Evolutionary conservation across 2,329 filamentous ascomycete species (phyloP).

Genomic region (Cytospora schulzeri): DNA sequence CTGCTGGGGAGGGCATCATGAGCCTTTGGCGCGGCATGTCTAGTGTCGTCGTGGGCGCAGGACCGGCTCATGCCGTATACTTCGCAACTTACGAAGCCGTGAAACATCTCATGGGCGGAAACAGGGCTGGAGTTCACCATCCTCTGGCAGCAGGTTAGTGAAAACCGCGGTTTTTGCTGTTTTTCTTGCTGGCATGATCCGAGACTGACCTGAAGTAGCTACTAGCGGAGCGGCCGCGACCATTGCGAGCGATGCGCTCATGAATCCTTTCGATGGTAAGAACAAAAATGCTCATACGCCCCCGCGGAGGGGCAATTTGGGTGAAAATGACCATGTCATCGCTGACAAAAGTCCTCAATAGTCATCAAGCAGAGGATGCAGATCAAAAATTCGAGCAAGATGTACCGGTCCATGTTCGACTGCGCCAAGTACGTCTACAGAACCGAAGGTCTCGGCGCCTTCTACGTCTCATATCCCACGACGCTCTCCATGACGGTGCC

Average conservation of each 20-base stretch:
- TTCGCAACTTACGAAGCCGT: conserved; percentile 98
- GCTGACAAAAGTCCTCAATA: conserved; percentile 42
- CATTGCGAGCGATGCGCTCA: conserved; percentile 95
- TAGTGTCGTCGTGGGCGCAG: conserved; percentile 92
- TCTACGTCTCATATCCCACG: conserved; percentile 98
- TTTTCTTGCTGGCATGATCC: background rate
- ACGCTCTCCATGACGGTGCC: conserved; percentile 98
- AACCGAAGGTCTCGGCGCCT: conserved; percentile 84
- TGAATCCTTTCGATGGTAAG: conserved; percentile 98
- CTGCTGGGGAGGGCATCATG: conserved; percentile 82
- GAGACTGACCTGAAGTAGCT: conserved; percentile 52
- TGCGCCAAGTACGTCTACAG: conserved; percentile 88
- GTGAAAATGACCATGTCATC: background rate
- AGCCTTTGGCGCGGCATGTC: conserved; percentile 96
- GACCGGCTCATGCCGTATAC: conserved; percentile 97
- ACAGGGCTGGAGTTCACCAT: conserved; percentile 84
- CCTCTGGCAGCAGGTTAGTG: conserved; percentile 83
- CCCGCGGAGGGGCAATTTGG: background rate
- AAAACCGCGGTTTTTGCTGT: background rate
- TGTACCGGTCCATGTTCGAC: conserved; percentile 82
- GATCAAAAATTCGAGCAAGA: conserved; percentile 85
- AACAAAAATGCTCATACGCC: background rate
- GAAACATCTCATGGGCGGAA: conserved; percentile 94
- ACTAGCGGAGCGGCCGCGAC: conserved; percentile 93
- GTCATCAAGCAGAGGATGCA: conserved; percentile 99